Evolutionary conservation across 1,284 basidiomycete species (phyloP), one percentile per base, ranked within the genome.

Genomic region (Lentinula novae-zelandiae): DNA sequence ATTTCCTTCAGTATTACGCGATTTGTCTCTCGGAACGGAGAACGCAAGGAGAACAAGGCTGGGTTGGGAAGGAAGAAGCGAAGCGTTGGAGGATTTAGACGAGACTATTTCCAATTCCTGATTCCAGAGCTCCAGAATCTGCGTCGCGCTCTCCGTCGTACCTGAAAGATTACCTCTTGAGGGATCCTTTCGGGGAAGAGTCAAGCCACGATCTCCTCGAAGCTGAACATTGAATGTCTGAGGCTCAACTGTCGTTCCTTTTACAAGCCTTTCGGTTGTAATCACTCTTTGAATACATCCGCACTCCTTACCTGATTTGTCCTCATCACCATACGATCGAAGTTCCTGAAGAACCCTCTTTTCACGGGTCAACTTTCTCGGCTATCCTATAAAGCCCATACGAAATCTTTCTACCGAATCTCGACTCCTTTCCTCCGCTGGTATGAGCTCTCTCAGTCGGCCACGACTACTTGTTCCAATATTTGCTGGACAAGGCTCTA

Each of bases 401-500:
- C 33, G 12, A 39, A 10, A 20, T 50, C 27, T 31, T 46, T 46
- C n/a, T 46, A 22, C 48, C 8, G 10, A 13, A 13, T 9, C 17
- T 38, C 22, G 12, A 44, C 44, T 48, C 10, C 38, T 27, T 33
- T 51, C 27, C 12, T 33, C 17, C 38, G 9, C 38, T 34, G 40
- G 3, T 17, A 58, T 58, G 57, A 33, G n/a, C 20, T 34, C 40
- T 38, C 13, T 54, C 15, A 48, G 34, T 31, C 60, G 55, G 17
- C 20, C 27, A 52, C 39, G 39, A 27, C 51, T 74, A 33, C 62
- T 72, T 62, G 65, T 85, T 52, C 82, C 81, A 8, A 68, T 85
- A 38, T 85, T 87, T 63, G 76, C 81, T 53, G 84, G 84, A 6
- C 85, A 86, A 65, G 85, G 83, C 7, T 76, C 78, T 3, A 61